Base-by-base conservation (phyloP, 495 filamentous ascomycete genomes). In the Baudoinia panamericana region DNA sequence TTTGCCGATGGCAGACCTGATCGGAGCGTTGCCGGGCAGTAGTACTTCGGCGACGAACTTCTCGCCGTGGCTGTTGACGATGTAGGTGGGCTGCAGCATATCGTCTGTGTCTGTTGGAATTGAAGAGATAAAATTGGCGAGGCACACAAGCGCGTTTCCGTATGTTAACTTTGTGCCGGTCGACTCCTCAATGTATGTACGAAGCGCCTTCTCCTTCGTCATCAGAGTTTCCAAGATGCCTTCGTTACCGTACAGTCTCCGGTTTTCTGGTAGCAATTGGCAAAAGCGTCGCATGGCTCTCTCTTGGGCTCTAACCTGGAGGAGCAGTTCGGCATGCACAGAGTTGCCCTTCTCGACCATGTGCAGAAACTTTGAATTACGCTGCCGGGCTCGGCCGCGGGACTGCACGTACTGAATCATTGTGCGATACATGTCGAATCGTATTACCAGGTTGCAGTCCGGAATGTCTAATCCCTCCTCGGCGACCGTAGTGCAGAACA, bases 401-500 rank as follows among this genome's bases (percentile, higher is more conserved):
- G 87, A 95, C 57, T 97, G 90, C 13, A 97, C 79, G 57, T 95
- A 96, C 55, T 93, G 84, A 41, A 97, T 96, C 56, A 94, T 65
- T 0, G 90, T 94, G 8, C 71, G 58, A 58, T 86, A 93, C n/a
- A 94, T 69, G 57, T 95, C 80, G 53, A 95, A 97, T 16, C 78
- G 70, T 35, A 97, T 72, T 17, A 97, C 74, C 11, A 92, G 59
- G 49, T 93, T 95, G 67, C 90, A 97, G 50, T 93, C 84, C 0
- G 88, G 87, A 30, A 96, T 87, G 60, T 97, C 90, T 23, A 97
- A 72, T 4, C 90, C 90, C 60, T 97, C 90, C 57, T 97, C 90
- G 2, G 82, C 90, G 3, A 95, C 81, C 1, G 84, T 86, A 3
- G 90, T 95, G 25, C 85, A 79, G 56, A 95, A 65, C 5, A 97